phyloP scores from a whole-genome alignment of 768 basidiomycete genomes.

The Sutorius australiensis region DNA sequence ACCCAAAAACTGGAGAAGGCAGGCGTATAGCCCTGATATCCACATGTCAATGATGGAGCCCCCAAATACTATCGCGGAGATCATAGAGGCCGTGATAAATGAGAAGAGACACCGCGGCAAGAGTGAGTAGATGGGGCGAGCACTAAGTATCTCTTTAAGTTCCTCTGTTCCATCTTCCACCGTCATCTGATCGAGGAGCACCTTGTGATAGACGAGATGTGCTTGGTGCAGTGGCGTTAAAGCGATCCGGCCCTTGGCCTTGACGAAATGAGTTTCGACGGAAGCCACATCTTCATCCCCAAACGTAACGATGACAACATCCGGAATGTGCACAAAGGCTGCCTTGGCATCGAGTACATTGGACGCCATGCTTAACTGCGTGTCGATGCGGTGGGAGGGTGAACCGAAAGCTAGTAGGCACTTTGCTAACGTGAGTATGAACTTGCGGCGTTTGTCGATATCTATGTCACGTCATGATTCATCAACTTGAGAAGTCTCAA shows the following conservation, averaged over 20 bases:
- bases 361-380: conserved; percentile 79
- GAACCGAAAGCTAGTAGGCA: conserved; percentile 89
- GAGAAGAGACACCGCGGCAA: conserved; percentile 68
- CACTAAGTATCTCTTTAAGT: conserved; percentile 59
- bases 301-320: conserved; percentile 77
- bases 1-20: conserved; percentile 73
- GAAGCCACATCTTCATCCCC: conserved; percentile 69
- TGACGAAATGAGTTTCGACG: conserved; percentile 82
- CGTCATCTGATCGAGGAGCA: conserved; percentile 77
- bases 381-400: conserved; percentile 91
- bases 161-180: conserved; percentile 67
- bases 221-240: conserved; percentile 79
- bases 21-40: conserved; percentile 68
- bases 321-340: conserved; percentile 81
- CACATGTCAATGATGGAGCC: conserved; percentile 81
- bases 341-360: conserved; percentile 74
- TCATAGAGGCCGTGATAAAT: conserved; percentile 73
- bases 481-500: background rate
- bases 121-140: conserved; percentile 66
- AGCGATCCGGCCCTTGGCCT: conserved; percentile 74
- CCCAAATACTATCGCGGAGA: conserved; percentile 80
- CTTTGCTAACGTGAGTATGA: conserved; percentile 82
- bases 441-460: conserved; percentile 52
- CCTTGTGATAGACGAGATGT: conserved; percentile 80
- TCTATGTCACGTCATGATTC: conserved; percentile 30